Conservation (phyloP, 139 green algal species). For the Edaphochlamys debaryana region DNA sequence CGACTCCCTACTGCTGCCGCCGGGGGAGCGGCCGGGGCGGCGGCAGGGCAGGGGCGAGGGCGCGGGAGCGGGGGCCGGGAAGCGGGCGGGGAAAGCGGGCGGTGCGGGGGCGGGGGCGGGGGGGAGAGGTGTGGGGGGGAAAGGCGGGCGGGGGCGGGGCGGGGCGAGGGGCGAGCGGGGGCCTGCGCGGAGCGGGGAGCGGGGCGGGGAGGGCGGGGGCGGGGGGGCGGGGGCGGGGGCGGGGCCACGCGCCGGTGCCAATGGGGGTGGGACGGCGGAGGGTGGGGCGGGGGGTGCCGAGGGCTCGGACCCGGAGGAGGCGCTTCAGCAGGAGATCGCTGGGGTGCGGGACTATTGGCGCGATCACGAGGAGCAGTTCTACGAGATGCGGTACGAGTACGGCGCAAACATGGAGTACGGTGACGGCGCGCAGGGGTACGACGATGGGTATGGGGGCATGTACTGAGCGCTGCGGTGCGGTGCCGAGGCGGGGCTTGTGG, state of each 20-base stretch:
- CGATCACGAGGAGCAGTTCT: constrained; percentile 30
- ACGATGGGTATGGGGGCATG: constrained; percentile 15
- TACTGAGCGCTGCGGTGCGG: neutral
- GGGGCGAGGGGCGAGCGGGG: neutral
- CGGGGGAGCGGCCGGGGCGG: neutral
- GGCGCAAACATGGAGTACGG: neutral
- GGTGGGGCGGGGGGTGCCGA: too few relatives aligned
- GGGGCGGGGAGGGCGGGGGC: neutral
- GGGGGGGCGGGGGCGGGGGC: too few relatives aligned
- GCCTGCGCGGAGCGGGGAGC: neutral
- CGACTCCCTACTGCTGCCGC: neutral
- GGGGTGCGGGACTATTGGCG: constrained; percentile 19
- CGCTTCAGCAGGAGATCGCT: too few relatives aligned
- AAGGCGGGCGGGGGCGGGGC: neutral
- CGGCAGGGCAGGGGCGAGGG: neutral
- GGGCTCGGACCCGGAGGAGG: neutral
- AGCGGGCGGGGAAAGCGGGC: too few relatives aligned
- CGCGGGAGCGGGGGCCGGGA: neutral
- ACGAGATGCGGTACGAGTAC: constrained; percentile 10
- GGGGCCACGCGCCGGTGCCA: too few relatives aligned
- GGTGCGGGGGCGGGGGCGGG: too few relatives aligned
- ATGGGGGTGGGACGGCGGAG: neutral
- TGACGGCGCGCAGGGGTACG: neutral
- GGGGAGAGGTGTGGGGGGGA: neutral
- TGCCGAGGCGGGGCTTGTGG: too few relatives aligned